phyloP scores from a whole-genome alignment of 768 basidiomycete species.

The Phanerodontia chrysosporium region DNA sequence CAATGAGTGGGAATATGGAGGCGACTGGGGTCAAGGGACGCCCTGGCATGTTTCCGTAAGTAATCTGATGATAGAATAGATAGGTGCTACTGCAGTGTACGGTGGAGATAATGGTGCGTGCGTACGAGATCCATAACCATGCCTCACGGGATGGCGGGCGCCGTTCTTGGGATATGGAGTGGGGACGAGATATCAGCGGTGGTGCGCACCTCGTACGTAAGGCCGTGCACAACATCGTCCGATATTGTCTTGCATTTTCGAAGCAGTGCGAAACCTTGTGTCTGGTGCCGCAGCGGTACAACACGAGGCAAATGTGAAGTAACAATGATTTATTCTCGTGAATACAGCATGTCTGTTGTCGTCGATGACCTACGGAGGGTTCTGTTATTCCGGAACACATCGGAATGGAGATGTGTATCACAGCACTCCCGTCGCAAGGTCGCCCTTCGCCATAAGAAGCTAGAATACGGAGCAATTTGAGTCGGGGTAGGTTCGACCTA shows the following conservation, averaged over 20 bases:
- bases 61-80: not conserved
- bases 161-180: not conserved
- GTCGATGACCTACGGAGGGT: not conserved
- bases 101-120: not conserved
- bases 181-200: not conserved
- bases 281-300: not conserved
- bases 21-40: not conserved
- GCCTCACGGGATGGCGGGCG: not conserved
- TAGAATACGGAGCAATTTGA: constrained; percentile 8
- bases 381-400: constrained; percentile 1
- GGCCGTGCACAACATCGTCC: not conserved
- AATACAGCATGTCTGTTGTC: not conserved
- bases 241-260: not conserved
- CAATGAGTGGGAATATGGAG: not conserved
- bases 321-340: not conserved
- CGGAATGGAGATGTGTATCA: not conserved
- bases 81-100: not conserved
- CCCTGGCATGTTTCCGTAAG: not conserved
- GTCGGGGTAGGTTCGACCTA: constrained; percentile 1
- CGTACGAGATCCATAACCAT: not conserved
- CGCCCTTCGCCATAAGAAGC: constrained; percentile 1
- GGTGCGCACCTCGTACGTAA: not conserved
- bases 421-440: constrained; percentile 3
- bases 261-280: not conserved
- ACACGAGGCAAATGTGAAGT: not conserved